Conservation (phyloP, 768 basidiomycete species). For the Leucogyrophana mollusca region DNA sequence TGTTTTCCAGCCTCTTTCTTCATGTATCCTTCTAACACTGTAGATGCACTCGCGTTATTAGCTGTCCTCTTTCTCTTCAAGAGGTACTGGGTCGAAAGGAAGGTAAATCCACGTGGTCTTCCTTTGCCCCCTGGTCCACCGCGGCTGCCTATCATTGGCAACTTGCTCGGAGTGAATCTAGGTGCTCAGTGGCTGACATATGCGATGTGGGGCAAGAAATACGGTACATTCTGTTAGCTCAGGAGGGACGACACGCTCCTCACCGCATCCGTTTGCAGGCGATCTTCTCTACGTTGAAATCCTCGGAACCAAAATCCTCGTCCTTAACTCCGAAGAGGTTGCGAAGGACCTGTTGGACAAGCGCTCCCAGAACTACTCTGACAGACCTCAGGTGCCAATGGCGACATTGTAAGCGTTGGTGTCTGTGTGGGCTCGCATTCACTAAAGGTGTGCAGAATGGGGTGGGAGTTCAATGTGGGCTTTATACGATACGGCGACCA, state of each 20-base stretch:
- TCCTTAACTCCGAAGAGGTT: slow-evolving; percentile 22
- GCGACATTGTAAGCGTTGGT: slow-evolving; percentile 14
- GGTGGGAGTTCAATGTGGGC: slow-evolving; percentile 38
- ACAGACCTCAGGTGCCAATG: slow-evolving; percentile 23
- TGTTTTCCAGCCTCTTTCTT: too few relatives aligned
- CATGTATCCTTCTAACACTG: too few relatives aligned
- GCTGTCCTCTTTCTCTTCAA: slow-evolving; percentile 1
- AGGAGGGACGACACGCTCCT: neutral
- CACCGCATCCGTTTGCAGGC: slow-evolving; percentile 11
- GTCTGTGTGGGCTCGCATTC: neutral
- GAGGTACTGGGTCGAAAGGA: slow-evolving; percentile 5
- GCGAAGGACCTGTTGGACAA: slow-evolving; percentile 28
- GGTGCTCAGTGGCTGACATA: slow-evolving; percentile 38
- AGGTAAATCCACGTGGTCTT: slow-evolving; percentile 16
- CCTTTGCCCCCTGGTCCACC: slow-evolving; percentile 42
- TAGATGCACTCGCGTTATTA: slow-evolving; percentile 1
- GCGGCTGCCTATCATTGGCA: slow-evolving; percentile 42
- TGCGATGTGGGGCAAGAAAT: slow-evolving; percentile 40
- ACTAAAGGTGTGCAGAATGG: slow-evolving; percentile 23
- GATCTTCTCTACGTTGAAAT: slow-evolving; percentile 26
- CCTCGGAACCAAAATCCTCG: slow-evolving; percentile 17
- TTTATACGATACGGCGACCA: slow-evolving; percentile 33
- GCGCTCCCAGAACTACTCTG: slow-evolving; percentile 25
- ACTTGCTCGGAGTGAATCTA: slow-evolving; percentile 40
- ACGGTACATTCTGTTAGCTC: too few relatives aligned